Base-by-base conservation (phyloP, 352 stramenopile species). In the Phytophthora palmivora region DNA sequence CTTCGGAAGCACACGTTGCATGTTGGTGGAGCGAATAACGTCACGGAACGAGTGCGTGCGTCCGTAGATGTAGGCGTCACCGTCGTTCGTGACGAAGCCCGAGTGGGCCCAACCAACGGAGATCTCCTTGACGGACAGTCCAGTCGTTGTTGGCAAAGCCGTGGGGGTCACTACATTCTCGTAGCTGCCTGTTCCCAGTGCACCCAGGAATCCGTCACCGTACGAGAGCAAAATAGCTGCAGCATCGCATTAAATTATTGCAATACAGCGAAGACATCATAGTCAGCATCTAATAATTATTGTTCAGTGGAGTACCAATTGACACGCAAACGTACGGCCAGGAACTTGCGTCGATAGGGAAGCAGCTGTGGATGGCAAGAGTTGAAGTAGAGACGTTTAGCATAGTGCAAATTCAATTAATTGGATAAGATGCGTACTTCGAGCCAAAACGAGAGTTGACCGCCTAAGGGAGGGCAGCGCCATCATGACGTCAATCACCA, bases 1-100 rank as follows among this genome's bases (percentile, higher is more conserved):
- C 63, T 77, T 84, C 50, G 87, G 87, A 42, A 85, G 72, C 32
- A 94, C 63, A 22, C 87, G 87, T 55, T 93, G 79, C 67, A 95
- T 93, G 65, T 94, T 94, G 43, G 84, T 95, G 18, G 83, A 73
- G 7, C 87, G 81, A 55, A 95, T 92, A 33, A 95, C 87, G 44
- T 94, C 86, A 26, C 82, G 79, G 55, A 95, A 95, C 50, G 86
- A 93, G 58, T 92, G 82, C 30, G 87, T 90, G 41, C 84, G 87
- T 28, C 87, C 87, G 52, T 81, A 95, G 39, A 90, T 72, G 48
- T 82, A 94, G 28, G 82, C 87, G 24, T 88, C 68, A 39, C 84
- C 87, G 8, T 88, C 67, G 12, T 78, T 56, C 34, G 86, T 90
- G 26, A 94, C 36, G 50, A 95, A 91, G 36, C 87, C 87, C 21